Evolutionary conservation across 495 filamentous ascomycete species (phyloP), one percentile per base, ranked within the genome.

Genomic region (Filosporella fistucella): DNA sequence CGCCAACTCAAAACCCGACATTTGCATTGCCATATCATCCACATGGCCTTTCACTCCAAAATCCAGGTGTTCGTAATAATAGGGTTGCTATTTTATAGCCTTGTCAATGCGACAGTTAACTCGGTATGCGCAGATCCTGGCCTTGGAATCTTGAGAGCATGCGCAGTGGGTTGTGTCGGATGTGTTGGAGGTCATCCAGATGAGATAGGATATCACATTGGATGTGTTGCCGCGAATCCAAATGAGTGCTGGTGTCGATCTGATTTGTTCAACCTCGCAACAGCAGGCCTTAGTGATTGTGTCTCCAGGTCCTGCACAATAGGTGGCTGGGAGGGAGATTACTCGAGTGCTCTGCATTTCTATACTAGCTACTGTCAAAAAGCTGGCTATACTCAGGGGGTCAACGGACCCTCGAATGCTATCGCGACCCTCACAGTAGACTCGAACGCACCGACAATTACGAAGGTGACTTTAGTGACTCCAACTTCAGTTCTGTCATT

Each of bases 231-330:
- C 39, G 18, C 1, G 24, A 9, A 10, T n/a, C 39, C 20, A 16
- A 42, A 42, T 16, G 22, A 42, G 18, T 42, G 39, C 39, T 28
- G 21, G 39, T 42, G 22, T 14, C 39, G 39, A 8, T 25, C 39
- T 1, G 39, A 42, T n/a, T 12, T 42, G 21, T 42, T 22, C 23
- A 42, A 22, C 14, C 10, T 14, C 22, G 39, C 39, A 13, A 42
- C 22, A 13, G 24, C 39, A 11, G 18, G 11, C 18, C 12, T 42
- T 13, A 24, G 22, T 14, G 22, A 1, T 25, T 28, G 39, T 28
- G 39, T 2, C 18, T 42, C 39, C 2, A 0, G 3, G n/a, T 25
- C 11, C 20, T 42, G 39, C 13, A 25, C 39, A 6, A 11, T 26
- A 14, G 39, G 39, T n/a, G 39, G 39, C 17, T 42, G 39, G 39